Conservation (phyloP, 306 rosid species). For the Cicer judaicum region DNA sequence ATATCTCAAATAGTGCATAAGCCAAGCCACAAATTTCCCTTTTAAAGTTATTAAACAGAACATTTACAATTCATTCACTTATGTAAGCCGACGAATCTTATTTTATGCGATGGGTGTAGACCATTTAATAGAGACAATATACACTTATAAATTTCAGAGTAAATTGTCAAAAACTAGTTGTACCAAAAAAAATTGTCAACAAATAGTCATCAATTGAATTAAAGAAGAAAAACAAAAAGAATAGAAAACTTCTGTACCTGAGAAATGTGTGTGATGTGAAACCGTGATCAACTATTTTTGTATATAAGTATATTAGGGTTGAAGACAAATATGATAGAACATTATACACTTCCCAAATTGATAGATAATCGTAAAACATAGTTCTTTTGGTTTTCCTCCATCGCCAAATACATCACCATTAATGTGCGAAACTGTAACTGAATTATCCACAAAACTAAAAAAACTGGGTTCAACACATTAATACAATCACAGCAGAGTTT, state of each 20-base stretch:
- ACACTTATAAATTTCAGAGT: neutral
- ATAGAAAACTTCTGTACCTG: slow-evolving; percentile 4
- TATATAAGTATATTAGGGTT: slow-evolving; percentile 18
- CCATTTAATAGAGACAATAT: slow-evolving; percentile 2
- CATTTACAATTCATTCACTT: slow-evolving; percentile 6
- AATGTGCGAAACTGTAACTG: slow-evolving; percentile 30
- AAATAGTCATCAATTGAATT: too few species aligned
- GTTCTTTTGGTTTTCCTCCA: neutral
- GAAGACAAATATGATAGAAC: slow-evolving; percentile 15
- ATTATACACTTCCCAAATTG: neutral
- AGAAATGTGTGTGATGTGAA: slow-evolving; percentile 4
- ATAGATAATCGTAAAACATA: slow-evolving; percentile 1
- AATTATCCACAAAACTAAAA: neutral
- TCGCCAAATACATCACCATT: slow-evolving; percentile 16
- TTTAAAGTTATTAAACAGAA: slow-evolving; percentile 31
- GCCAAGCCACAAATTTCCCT: slow-evolving; percentile 33
- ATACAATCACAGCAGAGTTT: neutral
- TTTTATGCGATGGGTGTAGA: neutral
- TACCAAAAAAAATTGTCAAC: too few species aligned
- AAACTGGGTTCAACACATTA: neutral
- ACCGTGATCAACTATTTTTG: neutral
- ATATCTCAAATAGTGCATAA: slow-evolving; percentile 5
- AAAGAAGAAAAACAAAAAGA: slow-evolving; percentile 13
- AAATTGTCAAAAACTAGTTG: slow-evolving; percentile 5
- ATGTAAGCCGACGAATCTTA: neutral